Evolutionary conservation across 768 basidiomycete genomes (phyloP).

Genomic region (Candolleomyces aberdarensis): DNA sequence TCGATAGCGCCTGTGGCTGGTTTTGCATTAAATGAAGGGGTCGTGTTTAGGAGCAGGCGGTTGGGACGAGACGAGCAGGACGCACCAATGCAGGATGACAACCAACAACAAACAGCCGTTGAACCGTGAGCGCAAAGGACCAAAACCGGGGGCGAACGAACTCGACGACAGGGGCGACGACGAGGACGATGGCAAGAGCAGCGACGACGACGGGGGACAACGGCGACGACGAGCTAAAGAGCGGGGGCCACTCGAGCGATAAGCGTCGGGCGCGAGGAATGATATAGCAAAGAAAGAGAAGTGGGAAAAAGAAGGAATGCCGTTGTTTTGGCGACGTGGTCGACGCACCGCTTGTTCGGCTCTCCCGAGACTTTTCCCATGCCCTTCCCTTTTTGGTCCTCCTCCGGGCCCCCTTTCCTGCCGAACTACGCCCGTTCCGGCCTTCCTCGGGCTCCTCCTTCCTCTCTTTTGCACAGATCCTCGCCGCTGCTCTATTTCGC

Average conservation of each 20-base stretch:
- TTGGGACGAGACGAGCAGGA: background rate
- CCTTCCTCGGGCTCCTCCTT: background rate
- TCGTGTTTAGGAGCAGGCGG: slow-evolving; percentile 2
- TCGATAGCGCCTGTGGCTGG: background rate
- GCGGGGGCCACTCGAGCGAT: background rate
- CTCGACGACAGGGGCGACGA: background rate
- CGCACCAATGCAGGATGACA: background rate
- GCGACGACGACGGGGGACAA: slow-evolving; percentile 7
- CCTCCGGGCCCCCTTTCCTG: background rate
- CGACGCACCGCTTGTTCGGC: background rate
- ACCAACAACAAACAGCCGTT: background rate
- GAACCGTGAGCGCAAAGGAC: background rate
- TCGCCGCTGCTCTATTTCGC: too few relatives aligned
- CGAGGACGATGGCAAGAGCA: slow-evolving; percentile 14
- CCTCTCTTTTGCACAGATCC: background rate
- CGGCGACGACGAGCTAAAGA: slow-evolving; percentile 2
- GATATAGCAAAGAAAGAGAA: background rate
- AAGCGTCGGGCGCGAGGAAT: background rate
- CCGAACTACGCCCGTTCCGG: background rate
- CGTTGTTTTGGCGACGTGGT: background rate
- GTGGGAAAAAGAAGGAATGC: background rate
- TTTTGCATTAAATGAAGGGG: background rate
- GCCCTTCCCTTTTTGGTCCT: background rate
- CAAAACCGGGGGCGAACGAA: background rate
- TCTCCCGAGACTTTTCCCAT: background rate